Conservation (phyloP, 2,329 filamentous ascomycete species). For the Microcera coccophila region DNA sequence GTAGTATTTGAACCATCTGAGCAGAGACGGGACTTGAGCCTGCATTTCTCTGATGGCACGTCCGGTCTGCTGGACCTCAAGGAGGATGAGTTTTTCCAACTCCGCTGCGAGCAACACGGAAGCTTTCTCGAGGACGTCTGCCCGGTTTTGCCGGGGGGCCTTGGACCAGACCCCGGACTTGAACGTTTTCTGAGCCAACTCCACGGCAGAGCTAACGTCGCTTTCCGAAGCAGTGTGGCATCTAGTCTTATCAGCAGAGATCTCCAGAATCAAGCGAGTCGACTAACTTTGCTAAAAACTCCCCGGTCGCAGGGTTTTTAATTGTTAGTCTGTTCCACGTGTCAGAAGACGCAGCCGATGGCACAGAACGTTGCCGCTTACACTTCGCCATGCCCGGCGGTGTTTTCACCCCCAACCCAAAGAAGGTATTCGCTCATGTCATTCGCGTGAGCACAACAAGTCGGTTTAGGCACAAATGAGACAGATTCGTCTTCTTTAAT, state of each 20-base stretch:
- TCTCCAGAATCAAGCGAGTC: background rate
- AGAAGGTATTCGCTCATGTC: background rate
- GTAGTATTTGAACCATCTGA: constrained; percentile 70
- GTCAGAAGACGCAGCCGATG: background rate
- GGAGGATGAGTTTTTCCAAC: constrained; percentile 54
- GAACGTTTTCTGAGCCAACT: constrained; percentile 59
- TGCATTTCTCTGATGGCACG: constrained; percentile 66
- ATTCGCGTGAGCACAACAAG: too few species aligned
- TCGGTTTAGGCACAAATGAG: too few species aligned
- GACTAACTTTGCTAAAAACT: constrained; percentile 48
- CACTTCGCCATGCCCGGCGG: background rate
- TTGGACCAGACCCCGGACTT: constrained; percentile 63
- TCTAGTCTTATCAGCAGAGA: constrained; percentile 8
- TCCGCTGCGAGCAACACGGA: constrained; percentile 50
- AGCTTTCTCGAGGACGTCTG: constrained; percentile 58
- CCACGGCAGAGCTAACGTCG: constrained; percentile 29
- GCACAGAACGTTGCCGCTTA: background rate
- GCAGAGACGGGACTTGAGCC: constrained; percentile 62
- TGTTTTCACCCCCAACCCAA: background rate
- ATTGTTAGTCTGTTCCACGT: constrained; percentile 42
- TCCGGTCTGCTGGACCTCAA: constrained; percentile 66
- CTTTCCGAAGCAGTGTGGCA: constrained; percentile 28
- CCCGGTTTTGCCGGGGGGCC: constrained; percentile 53
- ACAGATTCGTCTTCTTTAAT: too few species aligned
- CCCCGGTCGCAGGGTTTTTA: constrained; percentile 51